Conservation (phyloP, 805 yeast species). For the Hyphopichia homilentoma region DNA sequence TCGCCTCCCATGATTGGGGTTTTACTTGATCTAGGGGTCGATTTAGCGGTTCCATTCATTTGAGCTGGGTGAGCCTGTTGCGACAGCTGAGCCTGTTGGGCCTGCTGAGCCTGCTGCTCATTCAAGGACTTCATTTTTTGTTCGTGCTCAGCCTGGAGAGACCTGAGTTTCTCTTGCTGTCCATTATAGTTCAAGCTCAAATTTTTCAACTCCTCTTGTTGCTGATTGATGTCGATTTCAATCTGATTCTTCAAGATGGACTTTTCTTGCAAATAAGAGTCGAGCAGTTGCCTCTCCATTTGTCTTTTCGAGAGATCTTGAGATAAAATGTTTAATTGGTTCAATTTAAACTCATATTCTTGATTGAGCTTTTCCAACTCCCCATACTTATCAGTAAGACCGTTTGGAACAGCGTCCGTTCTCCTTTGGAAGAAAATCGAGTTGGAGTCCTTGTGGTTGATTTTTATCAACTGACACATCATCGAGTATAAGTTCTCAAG, state of each 20-base stretch:
- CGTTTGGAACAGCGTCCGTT: not conserved
- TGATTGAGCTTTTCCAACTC: slow-evolving; percentile 3
- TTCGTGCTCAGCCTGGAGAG: slow-evolving; percentile 7
- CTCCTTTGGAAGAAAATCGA: slow-evolving; percentile 31
- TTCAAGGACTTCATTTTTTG: not conserved
- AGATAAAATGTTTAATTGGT: slow-evolving; percentile 18
- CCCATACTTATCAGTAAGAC: slow-evolving; percentile 1
- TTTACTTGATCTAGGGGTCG: not conserved
- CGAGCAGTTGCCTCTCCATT: slow-evolving; percentile 14
- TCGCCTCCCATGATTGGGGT: slow-evolving; percentile 16
- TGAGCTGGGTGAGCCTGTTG: not conserved
- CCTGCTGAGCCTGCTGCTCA: not conserved
- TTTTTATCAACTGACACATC: slow-evolving; percentile 57
- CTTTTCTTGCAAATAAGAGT: slow-evolving; percentile 15
- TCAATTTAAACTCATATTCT: slow-evolving; percentile 14
- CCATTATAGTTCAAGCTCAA: slow-evolving; percentile 12
- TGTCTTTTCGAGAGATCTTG: slow-evolving; percentile 14
- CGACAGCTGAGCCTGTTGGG: not conserved
- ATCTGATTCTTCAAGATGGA: slow-evolving; percentile 18
- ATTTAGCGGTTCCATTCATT: not conserved
- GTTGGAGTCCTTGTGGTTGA: slow-evolving; percentile 28
- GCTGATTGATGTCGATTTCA: slow-evolving; percentile 17
- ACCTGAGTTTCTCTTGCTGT: slow-evolving; percentile 11
- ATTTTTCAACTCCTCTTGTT: slow-evolving; percentile 13
- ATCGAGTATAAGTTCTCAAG: slow-evolving; percentile 82